These are phyloP conservation scores for Fragaria vesca DNA, from an alignment of 306 rosid species.

Conservation along the genomic window DNA sequence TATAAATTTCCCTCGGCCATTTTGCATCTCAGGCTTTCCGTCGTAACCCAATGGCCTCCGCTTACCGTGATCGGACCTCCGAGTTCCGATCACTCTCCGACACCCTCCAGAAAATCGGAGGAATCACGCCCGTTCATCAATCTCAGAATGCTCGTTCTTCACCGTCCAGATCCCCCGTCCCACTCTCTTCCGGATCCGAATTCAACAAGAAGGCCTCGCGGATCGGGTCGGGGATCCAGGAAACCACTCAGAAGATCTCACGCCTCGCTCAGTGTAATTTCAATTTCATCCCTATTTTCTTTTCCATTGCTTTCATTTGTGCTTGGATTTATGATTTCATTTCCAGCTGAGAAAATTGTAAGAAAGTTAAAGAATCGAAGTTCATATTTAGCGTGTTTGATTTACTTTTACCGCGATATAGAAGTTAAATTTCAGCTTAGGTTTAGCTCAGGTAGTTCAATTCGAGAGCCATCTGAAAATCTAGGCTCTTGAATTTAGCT, in stretches of 20 bases:
- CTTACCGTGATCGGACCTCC: constrained; percentile 79
- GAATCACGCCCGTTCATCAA: constrained; percentile 34
- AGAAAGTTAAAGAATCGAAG: neutral
- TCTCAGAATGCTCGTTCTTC: constrained; percentile 36
- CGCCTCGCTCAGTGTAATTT: constrained; percentile 62
- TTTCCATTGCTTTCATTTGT: neutral
- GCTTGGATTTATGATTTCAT: neutral
- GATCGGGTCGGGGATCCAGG: constrained; percentile 77
- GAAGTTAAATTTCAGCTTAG: neutral
- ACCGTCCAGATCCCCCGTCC: constrained; percentile 29
- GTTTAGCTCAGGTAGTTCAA: neutral
- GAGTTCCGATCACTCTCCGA: constrained; percentile 76
- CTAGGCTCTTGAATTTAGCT: neutral
- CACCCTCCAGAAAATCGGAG: constrained; percentile 71
- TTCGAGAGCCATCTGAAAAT: neutral
- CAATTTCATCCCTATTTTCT: neutral
- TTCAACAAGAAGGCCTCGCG: constrained; percentile 81
- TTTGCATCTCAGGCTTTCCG: constrained; percentile 5
- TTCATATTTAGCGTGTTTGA: neutral
- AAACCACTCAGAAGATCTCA: constrained; percentile 69
- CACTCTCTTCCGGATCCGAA: constrained; percentile 54
- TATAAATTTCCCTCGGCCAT: neutral
- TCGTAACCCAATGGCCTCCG: constrained; percentile 49
- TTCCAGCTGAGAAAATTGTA: constrained; percentile 5
- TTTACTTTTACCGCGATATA: neutral